phyloP scores from a whole-genome alignment of 2,329 filamentous ascomycete species.

The Byssochlamys sp. region DNA sequence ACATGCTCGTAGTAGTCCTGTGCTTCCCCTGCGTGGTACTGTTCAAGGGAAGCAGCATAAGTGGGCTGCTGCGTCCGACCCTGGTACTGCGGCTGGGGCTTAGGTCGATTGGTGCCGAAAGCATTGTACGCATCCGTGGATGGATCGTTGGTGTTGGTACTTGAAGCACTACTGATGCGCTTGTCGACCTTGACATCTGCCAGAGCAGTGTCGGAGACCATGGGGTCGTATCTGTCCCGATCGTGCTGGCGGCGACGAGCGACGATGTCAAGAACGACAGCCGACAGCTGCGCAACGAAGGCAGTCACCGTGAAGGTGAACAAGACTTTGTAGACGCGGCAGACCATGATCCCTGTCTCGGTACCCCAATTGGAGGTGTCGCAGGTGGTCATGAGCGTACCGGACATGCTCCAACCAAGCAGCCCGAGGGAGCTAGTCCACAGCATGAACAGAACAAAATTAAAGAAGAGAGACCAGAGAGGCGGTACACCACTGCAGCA shows the following conservation, averaged over 20 bases:
- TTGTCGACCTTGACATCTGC: slow-evolving; percentile 27
- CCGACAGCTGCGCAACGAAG: slow-evolving; percentile 36
- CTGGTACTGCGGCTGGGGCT: slow-evolving; percentile 3
- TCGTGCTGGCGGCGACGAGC: slow-evolving; percentile 37
- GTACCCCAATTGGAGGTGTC: slow-evolving; percentile 44
- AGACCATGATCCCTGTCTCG: slow-evolving; percentile 46
- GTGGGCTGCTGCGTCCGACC: slow-evolving; percentile 1
- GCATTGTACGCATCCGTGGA: slow-evolving; percentile 6
- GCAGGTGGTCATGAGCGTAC: slow-evolving; percentile 46
- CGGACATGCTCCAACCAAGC: slow-evolving; percentile 45
- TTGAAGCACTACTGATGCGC: slow-evolving; percentile 10
- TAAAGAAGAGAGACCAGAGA: slow-evolving; percentile 41
- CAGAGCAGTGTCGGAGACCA: slow-evolving; percentile 29
- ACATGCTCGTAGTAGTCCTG: slow-evolving; percentile 20
- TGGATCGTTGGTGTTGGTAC: slow-evolving; percentile 1
- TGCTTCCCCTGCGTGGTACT: slow-evolving; percentile 17
- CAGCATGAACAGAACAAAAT: slow-evolving; percentile 39
- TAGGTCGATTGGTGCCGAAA: slow-evolving; percentile 7
- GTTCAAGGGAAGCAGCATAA: slow-evolving; percentile 7
- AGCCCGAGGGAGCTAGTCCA: slow-evolving; percentile 46
- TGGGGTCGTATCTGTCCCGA: slow-evolving; percentile 41
- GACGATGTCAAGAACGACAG: slow-evolving; percentile 42
- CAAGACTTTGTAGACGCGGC: slow-evolving; percentile 50
- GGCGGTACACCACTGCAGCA: slow-evolving; percentile 44
- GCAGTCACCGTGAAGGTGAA: slow-evolving; percentile 47